Evolutionary conservation across 2,329 filamentous ascomycete species (phyloP).

Genomic region (Neonectria magnoliae): DNA sequence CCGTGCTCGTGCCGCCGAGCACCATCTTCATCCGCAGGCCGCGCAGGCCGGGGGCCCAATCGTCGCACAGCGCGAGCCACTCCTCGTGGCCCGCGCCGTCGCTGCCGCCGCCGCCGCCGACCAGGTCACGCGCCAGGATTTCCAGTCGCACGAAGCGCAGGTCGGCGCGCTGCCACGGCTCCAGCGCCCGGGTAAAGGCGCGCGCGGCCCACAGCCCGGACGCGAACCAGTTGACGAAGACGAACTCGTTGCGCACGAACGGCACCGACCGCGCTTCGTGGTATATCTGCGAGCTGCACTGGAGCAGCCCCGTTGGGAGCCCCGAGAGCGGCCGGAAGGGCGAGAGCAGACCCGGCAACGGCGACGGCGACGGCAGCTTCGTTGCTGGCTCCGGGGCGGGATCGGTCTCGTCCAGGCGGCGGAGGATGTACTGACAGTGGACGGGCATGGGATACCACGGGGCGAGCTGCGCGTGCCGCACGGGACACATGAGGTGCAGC

Average conservation of each 20-base stretch:
- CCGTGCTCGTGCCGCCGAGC: conserved; percentile 28
- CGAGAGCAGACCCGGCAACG: conserved; percentile 38
- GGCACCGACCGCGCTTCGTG: conserved; percentile 53
- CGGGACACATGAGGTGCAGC: conserved; percentile 51
- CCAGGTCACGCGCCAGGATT: conserved; percentile 51
- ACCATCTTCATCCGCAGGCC: conserved; percentile 54
- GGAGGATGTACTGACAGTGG: conserved; percentile 46
- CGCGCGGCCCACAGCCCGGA: conserved; percentile 55
- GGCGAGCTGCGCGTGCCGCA: conserved; percentile 51
- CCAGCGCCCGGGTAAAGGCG: conserved; percentile 47
- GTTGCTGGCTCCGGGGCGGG: background rate
- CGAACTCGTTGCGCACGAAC: conserved; percentile 57
- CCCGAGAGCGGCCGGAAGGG: conserved; percentile 50
- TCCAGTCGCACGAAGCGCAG: conserved; percentile 56
- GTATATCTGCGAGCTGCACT: conserved; percentile 53
- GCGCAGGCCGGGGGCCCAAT: conserved; percentile 49
- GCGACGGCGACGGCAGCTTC: background rate
- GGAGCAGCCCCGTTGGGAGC: conserved; percentile 54
- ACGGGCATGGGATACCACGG: conserved; percentile 52
- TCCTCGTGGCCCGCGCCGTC: conserved; percentile 41
- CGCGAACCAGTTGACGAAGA: conserved; percentile 58
- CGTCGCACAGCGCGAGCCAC: conserved; percentile 51
- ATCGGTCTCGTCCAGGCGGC: conserved; percentile 8
- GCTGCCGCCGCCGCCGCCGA: conserved; percentile 33
- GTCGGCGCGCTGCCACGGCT: conserved; percentile 54